Evolutionary conservation across 495 filamentous ascomycete genomes (phyloP).

Genomic region (Penicillium cinerascens): DNA sequence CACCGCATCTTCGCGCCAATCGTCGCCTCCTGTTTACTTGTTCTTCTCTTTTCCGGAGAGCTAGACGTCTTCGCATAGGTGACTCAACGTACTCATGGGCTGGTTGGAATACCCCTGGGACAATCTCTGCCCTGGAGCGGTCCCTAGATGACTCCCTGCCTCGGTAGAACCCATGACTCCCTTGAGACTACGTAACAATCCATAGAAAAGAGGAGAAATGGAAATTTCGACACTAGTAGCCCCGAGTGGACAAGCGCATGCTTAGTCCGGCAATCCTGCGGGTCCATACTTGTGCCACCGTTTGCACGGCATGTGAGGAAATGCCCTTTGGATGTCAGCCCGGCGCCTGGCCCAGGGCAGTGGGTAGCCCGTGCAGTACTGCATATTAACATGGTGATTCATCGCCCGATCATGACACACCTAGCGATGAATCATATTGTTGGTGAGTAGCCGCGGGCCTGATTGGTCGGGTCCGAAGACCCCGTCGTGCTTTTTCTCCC

Average conservation of each 20-base stretch:
- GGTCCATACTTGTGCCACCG: constrained; percentile 7
- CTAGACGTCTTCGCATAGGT: neutral
- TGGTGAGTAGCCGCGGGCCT: constrained; percentile 4
- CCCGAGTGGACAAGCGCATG: neutral
- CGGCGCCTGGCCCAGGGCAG: constrained; percentile 5
- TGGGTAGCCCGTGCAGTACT: constrained; percentile 14
- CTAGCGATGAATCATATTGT: constrained; percentile 28
- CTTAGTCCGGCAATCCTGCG: constrained; percentile 10
- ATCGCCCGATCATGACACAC: constrained; percentile 9
- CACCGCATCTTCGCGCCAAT: constrained; percentile 36
- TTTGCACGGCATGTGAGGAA: neutral
- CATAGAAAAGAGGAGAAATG: neutral
- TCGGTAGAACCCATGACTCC: neutral
- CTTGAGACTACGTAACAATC: neutral
- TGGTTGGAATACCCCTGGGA: no score
- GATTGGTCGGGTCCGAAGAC: constrained; percentile 11
- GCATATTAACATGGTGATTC: constrained; percentile 14
- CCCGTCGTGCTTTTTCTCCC: constrained; percentile 9
- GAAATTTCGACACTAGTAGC: neutral
- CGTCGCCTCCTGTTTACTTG: neutral
- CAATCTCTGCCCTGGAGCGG: no score
- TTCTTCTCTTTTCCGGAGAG: neutral
- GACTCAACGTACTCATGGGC: neutral
- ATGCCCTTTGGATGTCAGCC: neutral
- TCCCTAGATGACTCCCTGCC: no score